These are phyloP conservation scores for Hypoxylon sp. DNA, from an alignment of 2,329 filamentous ascomycete genomes.

Conservation along the genomic window DNA sequence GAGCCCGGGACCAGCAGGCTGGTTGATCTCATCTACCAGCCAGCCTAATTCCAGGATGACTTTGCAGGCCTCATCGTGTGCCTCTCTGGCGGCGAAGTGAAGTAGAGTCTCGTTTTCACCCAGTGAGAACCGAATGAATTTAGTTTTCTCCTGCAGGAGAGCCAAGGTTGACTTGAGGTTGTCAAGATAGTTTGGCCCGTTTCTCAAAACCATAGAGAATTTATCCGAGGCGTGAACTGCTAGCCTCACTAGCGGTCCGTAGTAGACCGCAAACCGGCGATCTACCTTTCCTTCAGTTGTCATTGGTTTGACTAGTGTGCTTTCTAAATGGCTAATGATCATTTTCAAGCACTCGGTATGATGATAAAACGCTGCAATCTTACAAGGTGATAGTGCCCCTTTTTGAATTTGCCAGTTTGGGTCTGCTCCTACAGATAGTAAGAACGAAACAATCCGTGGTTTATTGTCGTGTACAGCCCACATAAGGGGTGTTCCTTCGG, in stretches of 20 bases:
- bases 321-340: neutral
- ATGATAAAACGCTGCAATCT: conserved; percentile 1
- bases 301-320: neutral
- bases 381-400: neutral
- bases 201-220: conserved; percentile 6
- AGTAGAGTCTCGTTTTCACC: neutral
- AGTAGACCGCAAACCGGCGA: neutral
- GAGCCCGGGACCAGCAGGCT: neutral
- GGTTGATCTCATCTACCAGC: conserved; percentile 1
- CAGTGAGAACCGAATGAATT: neutral
- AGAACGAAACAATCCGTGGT: conserved; percentile 2
- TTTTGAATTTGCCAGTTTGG: neutral
- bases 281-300: conserved; percentile 8
- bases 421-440: conserved; percentile 7
- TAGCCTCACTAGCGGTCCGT: neutral
- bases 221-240: conserved; percentile 7
- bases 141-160: conserved; percentile 1
- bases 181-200: neutral
- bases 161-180: conserved; percentile 2
- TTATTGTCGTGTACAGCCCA: conserved; percentile 10
- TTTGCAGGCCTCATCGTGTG: conserved; percentile 7
- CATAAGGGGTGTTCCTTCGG: conserved; percentile 3
- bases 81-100: conserved; percentile 1
- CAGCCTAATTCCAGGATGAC: conserved; percentile 2
- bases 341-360: conserved; percentile 8